Evolutionary conservation across 768 basidiomycete species (phyloP).

Genomic region (Phylloporus sp.): DNA sequence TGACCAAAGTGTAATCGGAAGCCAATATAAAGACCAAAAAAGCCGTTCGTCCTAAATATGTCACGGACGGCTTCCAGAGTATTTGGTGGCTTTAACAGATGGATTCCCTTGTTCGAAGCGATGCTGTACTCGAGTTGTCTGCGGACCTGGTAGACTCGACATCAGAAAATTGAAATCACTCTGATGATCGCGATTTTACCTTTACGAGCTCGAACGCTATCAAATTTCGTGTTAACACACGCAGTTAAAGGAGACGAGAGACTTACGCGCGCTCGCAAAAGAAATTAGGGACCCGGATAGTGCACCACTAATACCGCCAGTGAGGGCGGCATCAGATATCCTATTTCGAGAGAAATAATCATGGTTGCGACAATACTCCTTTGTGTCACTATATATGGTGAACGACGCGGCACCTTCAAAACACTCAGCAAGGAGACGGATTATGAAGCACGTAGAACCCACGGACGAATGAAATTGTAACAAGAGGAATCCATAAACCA

Average conservation of each 20-base stretch:
- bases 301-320: slow-evolving; percentile 81
- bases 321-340: slow-evolving; percentile 66
- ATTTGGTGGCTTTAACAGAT: slow-evolving; percentile 71
- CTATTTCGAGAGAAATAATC: slow-evolving; percentile 55
- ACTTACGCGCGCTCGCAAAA: slow-evolving; percentile 85
- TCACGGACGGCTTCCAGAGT: slow-evolving; percentile 77
- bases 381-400: slow-evolving; percentile 84
- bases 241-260: not conserved
- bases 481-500: slow-evolving; percentile 86
- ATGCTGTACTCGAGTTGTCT: slow-evolving; percentile 91
- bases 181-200: slow-evolving; percentile 39
- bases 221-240: slow-evolving; percentile 14
- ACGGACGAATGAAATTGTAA: slow-evolving; percentile 97
- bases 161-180: slow-evolving; percentile 5
- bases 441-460: slow-evolving; percentile 36
- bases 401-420: slow-evolving; percentile 80
- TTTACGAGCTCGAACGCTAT: slow-evolving; percentile 93
- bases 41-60: slow-evolving; percentile 62
- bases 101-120: slow-evolving; percentile 71
- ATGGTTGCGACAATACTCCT: slow-evolving; percentile 63
- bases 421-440: slow-evolving; percentile 5
- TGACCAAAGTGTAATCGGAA: slow-evolving; percentile 82
- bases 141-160: slow-evolving; percentile 55
- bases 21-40: slow-evolving; percentile 74
- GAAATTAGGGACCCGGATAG: slow-evolving; percentile 88